Base-by-base conservation (phyloP, 352 stramenopile genomes). In the Paralagenidium karlingii region DNA sequence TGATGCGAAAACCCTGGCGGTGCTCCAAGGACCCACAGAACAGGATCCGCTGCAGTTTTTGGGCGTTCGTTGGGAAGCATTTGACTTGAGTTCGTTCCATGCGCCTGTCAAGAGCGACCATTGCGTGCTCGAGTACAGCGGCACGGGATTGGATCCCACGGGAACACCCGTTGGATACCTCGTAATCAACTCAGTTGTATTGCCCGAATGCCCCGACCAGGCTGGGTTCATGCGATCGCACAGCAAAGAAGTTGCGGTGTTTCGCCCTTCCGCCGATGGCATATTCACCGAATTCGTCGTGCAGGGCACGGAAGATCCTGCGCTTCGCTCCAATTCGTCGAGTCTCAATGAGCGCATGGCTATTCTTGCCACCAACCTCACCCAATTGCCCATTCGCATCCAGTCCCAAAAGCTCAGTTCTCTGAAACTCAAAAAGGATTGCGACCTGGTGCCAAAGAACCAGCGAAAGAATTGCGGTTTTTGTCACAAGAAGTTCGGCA, bases 81-180 rank as follows among this genome's bases (percentile, higher is more conserved):
- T 75, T 36, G 66, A 76, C 36, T 40, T 83, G 34, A 60, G 56
- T 39, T 70, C 51, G 26, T 49, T 57, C 38, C 68, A 53, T 27
- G 62, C 63, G 18, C 52, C 63, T 29, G 54, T 68, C 47, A 51
- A 66, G 25, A 60, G 69, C 29, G 74, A 88, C 48, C 70, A 71
- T 60, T 82, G 68, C 51, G 56, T 70, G 27, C 53, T 88, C 32
- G 74, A 88, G n/a, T 82, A 68, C 52, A 78, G 68, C 6, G 74
- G 74, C 11, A 57, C 78, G 33, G 68, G 68, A 3, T 42, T 66
- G 1, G 74, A 88, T 38, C 43, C 53, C 8, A 62, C 79, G 21
- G 60, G 54, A 18, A 49, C 63, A 28, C 61, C 56, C 0, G 63
- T 83, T 8, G 69, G 69, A 15, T 83, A 85, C 43, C 64, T 68